Evolutionary conservation across 2,329 filamentous ascomycete genomes (phyloP).

Genomic region (Diaporthe sp.): DNA sequence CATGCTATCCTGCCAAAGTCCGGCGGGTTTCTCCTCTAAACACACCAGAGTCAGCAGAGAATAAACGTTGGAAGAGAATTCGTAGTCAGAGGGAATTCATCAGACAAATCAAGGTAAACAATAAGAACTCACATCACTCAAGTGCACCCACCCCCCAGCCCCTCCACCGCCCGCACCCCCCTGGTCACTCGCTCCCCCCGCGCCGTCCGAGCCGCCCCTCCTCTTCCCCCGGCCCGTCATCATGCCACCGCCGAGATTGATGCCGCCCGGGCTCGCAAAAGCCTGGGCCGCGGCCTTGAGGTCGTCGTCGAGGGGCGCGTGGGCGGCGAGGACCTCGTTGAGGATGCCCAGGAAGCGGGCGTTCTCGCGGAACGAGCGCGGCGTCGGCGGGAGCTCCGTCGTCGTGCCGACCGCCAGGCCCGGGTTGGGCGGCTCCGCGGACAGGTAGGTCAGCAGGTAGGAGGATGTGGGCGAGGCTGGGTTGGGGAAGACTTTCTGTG

Average conservation of each 20-base stretch:
- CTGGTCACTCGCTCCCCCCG: constrained; percentile 68
- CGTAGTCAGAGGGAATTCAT: too few species aligned
- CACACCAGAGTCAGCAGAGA: neutral
- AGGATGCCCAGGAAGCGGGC: constrained; percentile 70
- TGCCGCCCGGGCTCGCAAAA: constrained; percentile 69
- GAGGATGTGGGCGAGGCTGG: constrained; percentile 54
- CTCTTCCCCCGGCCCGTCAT: constrained; percentile 56
- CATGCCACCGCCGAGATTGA: constrained; percentile 61
- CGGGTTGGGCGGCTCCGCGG: constrained; percentile 62
- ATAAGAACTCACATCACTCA: constrained; percentile 63
- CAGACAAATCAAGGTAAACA: neutral
- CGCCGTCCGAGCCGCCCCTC: constrained; percentile 64
- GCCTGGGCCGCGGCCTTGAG: constrained; percentile 69
- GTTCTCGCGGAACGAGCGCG: constrained; percentile 71
- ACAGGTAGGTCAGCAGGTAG: constrained; percentile 71
- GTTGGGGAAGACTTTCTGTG: constrained; percentile 70
- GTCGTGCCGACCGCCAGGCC: constrained; percentile 71
- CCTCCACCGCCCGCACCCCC: constrained; percentile 73
- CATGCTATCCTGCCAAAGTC: constrained; percentile 77
- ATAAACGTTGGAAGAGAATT: neutral
- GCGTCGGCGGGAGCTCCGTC: constrained; percentile 70
- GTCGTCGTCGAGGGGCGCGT: constrained; percentile 69
- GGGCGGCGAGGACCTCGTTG: constrained; percentile 65
- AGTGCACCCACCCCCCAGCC: constrained; percentile 73
- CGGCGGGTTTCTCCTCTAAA: constrained; percentile 68